phyloP scores from a whole-genome alignment of 2,329 filamentous ascomycete genomes.

The Aspergillus pseudonomiae region DNA sequence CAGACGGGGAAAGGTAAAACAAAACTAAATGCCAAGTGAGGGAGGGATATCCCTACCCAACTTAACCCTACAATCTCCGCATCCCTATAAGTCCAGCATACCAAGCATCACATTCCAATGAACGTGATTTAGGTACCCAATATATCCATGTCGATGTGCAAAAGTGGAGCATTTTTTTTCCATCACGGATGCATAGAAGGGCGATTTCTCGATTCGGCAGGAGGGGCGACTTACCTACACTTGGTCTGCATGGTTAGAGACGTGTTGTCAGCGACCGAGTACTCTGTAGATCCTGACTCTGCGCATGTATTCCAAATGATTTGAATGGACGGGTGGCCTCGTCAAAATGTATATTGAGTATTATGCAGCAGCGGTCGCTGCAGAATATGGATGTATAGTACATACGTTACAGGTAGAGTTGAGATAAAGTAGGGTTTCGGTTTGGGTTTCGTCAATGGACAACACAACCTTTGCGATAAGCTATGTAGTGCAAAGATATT shows the following conservation, averaged over 20 bases:
- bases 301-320: neutral
- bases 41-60: neutral
- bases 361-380: neutral
- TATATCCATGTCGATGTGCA: neutral
- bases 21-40: neutral
- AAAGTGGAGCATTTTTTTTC: neutral
- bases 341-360: no score
- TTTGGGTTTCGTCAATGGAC: no score
- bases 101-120: neutral
- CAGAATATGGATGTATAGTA: neutral
- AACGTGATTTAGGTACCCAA: neutral
- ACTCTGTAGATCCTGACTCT: neutral
- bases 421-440: neutral
- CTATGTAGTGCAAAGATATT: no score
- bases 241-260: neutral
- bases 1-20: neutral
- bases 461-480: no score
- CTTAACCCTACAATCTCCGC: neutral
- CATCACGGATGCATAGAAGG: neutral
- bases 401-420: neutral
- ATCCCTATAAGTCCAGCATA: neutral
- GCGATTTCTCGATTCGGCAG: neutral
- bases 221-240: neutral
- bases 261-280: neutral
- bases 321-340: no score